These are phyloP conservation scores for Elongisporangium undulatum DNA, from an alignment of 352 stramenopile genomes.

Conservation along the genomic window DNA sequence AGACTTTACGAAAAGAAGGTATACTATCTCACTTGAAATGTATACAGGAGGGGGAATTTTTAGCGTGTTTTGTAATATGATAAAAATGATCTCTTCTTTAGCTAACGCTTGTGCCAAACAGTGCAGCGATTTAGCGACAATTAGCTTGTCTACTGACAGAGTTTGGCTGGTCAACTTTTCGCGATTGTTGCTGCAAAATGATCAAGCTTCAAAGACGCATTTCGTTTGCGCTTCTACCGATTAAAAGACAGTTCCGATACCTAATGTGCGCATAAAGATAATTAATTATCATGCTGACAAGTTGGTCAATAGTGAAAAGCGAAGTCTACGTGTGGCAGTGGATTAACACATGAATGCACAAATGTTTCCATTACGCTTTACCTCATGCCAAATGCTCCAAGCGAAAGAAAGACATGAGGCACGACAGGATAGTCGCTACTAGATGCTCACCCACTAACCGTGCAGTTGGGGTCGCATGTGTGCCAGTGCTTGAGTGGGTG, in stretches of 20 bases:
- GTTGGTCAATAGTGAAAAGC: too few relatives aligned
- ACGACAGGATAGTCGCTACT: not conserved
- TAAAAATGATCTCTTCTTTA: not conserved
- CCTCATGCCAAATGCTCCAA: not conserved
- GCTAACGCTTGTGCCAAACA: not conserved
- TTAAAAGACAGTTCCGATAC: not conserved
- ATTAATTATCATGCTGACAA: not conserved
- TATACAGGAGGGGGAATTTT: not conserved
- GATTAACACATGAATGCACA: not conserved
- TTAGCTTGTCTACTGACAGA: not conserved
- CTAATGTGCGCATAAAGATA: not conserved
- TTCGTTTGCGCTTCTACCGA: not conserved
- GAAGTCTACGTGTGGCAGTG: not conserved
- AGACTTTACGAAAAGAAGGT: not conserved
- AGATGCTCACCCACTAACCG: not conserved
- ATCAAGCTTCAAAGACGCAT: not conserved
- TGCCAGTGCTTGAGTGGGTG: not conserved
- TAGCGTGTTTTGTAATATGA: not conserved
- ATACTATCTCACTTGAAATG: not conserved
- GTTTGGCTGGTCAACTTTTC: not conserved
- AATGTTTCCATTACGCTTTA: not conserved
- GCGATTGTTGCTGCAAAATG: not conserved
- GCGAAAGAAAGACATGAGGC: not conserved
- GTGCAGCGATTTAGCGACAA: not conserved
- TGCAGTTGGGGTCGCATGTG: not conserved